phyloP scores from a whole-genome alignment of 225 moss, liverwort and hornwort genomes.

The Pleurozium schreberi region DNA sequence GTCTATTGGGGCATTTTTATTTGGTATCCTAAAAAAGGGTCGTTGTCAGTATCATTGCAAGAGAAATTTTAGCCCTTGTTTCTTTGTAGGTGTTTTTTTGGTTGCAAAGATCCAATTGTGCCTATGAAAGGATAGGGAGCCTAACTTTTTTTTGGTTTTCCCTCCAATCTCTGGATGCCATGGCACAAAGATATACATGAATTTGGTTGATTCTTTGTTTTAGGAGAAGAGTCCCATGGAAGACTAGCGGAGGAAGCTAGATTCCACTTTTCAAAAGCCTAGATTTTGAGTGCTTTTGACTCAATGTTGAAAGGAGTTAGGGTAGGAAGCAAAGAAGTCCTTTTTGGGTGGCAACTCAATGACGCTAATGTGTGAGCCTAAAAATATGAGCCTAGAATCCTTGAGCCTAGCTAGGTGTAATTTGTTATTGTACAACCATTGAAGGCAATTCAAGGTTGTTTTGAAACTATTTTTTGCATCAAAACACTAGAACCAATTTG shows the following conservation, averaged over 20 bases:
- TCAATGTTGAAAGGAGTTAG: not conserved
- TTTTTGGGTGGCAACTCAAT: not conserved
- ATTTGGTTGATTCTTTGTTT: not conserved
- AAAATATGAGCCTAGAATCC: too few species aligned
- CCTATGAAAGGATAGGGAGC: rapidly evolving
- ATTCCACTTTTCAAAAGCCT: not conserved
- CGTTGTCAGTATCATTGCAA: not conserved
- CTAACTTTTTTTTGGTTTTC: not conserved
- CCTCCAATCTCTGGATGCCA: rapidly evolving
- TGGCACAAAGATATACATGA: not conserved
- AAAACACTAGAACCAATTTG: too few species aligned
- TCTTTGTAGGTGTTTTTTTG: not conserved
- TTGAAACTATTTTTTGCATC: too few species aligned
- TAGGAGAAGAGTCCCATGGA: too few species aligned
- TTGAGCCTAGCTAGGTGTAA: too few species aligned
- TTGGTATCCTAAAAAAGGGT: rapidly evolving
- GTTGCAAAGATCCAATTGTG: rapidly evolving
- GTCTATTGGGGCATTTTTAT: not conserved
- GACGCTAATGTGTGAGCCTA: too few species aligned
- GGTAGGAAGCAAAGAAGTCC: not conserved
- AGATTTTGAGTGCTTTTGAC: too few species aligned
- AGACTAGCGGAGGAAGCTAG: rapidly evolving
- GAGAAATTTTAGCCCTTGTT: not conserved
- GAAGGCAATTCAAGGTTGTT: too few species aligned
- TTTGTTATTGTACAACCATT: too few species aligned